Conservation (phyloP, 129 eudicot genomes). For the Artemisia argyi region DNA sequence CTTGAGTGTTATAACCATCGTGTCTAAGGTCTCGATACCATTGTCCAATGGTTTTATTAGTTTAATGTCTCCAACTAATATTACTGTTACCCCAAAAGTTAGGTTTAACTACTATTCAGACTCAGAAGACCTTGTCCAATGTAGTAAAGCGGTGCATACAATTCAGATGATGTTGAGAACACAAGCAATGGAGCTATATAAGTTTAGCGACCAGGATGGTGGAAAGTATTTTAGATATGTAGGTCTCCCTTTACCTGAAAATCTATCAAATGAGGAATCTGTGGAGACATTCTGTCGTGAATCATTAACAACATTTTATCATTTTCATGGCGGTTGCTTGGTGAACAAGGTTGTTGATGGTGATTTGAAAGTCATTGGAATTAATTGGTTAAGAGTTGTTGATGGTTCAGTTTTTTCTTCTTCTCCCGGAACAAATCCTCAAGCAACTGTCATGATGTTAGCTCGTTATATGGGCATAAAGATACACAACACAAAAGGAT, state of each 20-base stretch:
- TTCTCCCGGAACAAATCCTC: slow-evolving; percentile 20
- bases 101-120: slow-evolving; percentile 15
- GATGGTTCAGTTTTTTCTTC: slow-evolving; percentile 16
- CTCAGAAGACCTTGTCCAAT: slow-evolving; percentile 8
- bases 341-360: slow-evolving; percentile 25
- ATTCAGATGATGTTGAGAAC: not conserved
- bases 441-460: slow-evolving; percentile 18
- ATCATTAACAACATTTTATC: slow-evolving; percentile 16
- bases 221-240: not conserved
- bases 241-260: slow-evolving; percentile 7
- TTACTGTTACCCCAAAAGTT: slow-evolving; percentile 1
- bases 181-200: slow-evolving; percentile 5
- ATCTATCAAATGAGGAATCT: slow-evolving; percentile 1
- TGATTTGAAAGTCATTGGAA: slow-evolving; percentile 21
- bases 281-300: slow-evolving; percentile 13
- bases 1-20: slow-evolving; percentile 11
- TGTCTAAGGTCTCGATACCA: not conserved
- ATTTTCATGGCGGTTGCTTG: slow-evolving; percentile 25
- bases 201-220: not conserved
- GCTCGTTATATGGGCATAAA: slow-evolving; percentile 16
- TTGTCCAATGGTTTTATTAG: slow-evolving; percentile 2
- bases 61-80: not conserved
- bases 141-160: no score
- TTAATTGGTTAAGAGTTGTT: slow-evolving; percentile 7
- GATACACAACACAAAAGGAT: not conserved